Evolutionary conservation across 1,284 basidiomycete genomes (phyloP).

Genomic region (Cutaneotrichosporon sp.): DNA sequence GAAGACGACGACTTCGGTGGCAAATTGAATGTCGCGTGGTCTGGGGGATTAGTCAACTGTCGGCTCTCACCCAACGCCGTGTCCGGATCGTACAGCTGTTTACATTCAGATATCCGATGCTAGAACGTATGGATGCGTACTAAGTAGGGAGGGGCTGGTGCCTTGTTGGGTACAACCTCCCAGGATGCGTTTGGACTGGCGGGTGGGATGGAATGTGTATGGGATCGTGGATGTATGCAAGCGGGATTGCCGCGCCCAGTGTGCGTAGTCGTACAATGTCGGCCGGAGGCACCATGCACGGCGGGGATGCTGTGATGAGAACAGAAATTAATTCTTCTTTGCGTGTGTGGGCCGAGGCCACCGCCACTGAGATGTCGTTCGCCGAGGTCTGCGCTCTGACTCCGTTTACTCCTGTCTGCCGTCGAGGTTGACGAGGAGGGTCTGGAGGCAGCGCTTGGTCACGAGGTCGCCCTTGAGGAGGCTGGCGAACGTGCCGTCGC

Average conservation of each 20-base stretch:
- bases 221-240: not conserved
- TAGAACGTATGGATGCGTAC: slow-evolving; percentile 12
- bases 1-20: no score
- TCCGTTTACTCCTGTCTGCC: slow-evolving; percentile 49
- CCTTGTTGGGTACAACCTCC: slow-evolving; percentile 4
- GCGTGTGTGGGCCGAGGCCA: no score
- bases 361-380: no score
- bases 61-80: no score
- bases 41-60: not conserved
- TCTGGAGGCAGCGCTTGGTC: slow-evolving; percentile 92
- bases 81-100: slow-evolving; percentile 12
- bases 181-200: not conserved
- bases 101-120: slow-evolving; percentile 19
- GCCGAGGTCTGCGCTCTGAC: no score
- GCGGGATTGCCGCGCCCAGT: slow-evolving; percentile 3
- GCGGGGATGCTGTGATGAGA: not conserved
- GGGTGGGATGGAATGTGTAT: not conserved
- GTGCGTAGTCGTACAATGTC: slow-evolving; percentile 3
- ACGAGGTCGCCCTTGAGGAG: slow-evolving; percentile 95
- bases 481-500: slow-evolving; percentile 88
- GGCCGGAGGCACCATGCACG: not conserved
- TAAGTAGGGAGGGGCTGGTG: slow-evolving; percentile 3
- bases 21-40: no score
- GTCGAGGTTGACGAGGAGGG: slow-evolving; percentile 82
- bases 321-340: no score